phyloP scores from a whole-genome alignment of 2,329 filamentous ascomycete species.

The Neurospora sp. region DNA sequence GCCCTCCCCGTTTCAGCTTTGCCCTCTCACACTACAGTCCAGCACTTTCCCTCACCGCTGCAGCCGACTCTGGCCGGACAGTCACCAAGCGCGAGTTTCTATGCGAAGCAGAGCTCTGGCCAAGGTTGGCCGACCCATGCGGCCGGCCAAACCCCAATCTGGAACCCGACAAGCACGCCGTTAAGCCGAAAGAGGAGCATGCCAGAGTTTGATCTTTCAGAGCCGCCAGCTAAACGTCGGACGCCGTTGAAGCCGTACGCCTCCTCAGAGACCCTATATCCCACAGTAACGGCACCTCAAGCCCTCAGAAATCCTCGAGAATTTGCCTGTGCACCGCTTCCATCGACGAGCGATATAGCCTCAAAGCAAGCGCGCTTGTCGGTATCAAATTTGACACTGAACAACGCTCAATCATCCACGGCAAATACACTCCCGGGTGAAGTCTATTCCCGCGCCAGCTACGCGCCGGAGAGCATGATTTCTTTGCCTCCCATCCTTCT shows the following conservation, averaged over 20 bases:
- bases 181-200: constrained; percentile 37
- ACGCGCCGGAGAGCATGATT: constrained; percentile 26
- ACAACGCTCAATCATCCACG: constrained; percentile 32
- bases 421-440: constrained; percentile 3
- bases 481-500: constrained; percentile 44
- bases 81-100: constrained; percentile 29
- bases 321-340: constrained; percentile 9
- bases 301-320: constrained; percentile 6
- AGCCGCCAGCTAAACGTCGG: constrained; percentile 43
- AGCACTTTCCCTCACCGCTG: constrained; percentile 9
- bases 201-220: constrained; percentile 37
- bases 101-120: constrained; percentile 17
- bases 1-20: constrained; percentile 31
- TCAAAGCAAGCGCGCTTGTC: constrained; percentile 44
- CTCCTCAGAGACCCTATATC: neutral
- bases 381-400: constrained; percentile 60
- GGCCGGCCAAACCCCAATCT: constrained; percentile 26
- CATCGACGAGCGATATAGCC: constrained; percentile 2
- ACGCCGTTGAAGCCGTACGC: neutral
- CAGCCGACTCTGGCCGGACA: constrained; percentile 24
- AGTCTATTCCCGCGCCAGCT: constrained; percentile 28
- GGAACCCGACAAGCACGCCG: constrained; percentile 14
- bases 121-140: constrained; percentile 29
- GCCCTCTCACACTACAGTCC: constrained; percentile 35
- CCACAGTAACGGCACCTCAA: neutral